A percentile compares a stretch with the other conserved stretches of the same genome.
phyloP scores from a whole-genome alignment of 2,329 filamentous ascomycete genomes.

The Dothiorella sarmentorum region DNA sequence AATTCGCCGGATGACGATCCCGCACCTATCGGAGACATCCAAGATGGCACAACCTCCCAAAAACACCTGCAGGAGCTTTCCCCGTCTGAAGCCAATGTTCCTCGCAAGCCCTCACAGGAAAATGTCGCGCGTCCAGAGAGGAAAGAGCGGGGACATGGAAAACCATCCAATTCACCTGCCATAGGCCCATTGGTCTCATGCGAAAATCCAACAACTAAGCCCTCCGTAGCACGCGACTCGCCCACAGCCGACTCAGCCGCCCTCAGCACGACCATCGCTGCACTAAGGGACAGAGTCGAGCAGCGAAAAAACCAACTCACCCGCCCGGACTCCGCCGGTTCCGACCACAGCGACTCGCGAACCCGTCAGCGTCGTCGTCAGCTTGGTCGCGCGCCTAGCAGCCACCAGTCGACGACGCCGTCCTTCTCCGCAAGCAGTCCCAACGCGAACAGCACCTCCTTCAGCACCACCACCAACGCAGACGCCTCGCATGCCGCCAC shows the following conservation, averaged over 20 bases:
- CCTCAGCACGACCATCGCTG: slow-evolving; percentile 22
- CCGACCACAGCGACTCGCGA: neutral
- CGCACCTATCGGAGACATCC: neutral
- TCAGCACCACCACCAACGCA: neutral
- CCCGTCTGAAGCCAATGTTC: slow-evolving; percentile 1
- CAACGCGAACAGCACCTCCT: too few relatives aligned
- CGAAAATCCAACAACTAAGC: neutral
- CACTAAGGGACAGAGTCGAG: slow-evolving; percentile 22
- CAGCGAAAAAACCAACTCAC: neutral
- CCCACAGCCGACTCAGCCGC: neutral
- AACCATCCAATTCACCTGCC: neutral
- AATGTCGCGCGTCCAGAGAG: neutral
- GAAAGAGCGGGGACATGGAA: neutral
- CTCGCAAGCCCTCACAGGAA: neutral
- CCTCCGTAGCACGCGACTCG: neutral
- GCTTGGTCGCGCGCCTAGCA: slow-evolving; percentile 14
- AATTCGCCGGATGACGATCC: neutral
- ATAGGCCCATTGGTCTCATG: neutral
- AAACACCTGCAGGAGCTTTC: slow-evolving; percentile 13
- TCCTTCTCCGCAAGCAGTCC: too few relatives aligned
- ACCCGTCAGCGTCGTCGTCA: slow-evolving; percentile 9
- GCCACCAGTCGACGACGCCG: too few relatives aligned
- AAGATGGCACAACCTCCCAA: neutral
- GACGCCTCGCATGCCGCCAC: neutral
- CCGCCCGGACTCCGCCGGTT: slow-evolving; percentile 3